Base-by-base conservation (phyloP, 805 yeast species). In the Debaryomyces prosopidis region DNA sequence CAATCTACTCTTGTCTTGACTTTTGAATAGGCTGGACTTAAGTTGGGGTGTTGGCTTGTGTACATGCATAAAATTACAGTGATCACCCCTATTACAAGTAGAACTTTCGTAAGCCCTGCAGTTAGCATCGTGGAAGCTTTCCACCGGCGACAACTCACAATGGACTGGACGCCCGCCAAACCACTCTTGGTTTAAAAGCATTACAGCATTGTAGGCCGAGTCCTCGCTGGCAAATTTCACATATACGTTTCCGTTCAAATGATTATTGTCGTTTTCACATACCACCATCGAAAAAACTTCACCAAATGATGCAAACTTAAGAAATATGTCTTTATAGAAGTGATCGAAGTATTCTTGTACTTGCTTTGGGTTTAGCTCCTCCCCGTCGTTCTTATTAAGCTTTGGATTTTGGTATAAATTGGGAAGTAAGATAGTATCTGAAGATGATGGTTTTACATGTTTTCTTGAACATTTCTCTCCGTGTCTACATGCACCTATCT, bases 401-500 rank as follows among this genome's bases (percentile, higher is more conserved):
- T 74, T 75, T 2, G 89, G 88, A 51, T 82, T 82, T 43, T 78
- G 81, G 55, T 81, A 86, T 39, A 89, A 56, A 55, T 85, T 84
- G 14, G 84, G 72, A 45, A 86, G 72, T 39, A 87, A 68, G 1
- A 90, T 73, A 0, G 92, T 85, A 44, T 74, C 71, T 0, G 96
- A 85, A 34, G 71, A 63, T 6, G 71, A 63, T 1, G 97, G 96
- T 53, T 77, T 77, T 16, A 77, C 71, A 62, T 90, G 91, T 45
- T 76, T 76, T 55, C 92, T 73, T 7, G 89, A 82, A 57, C 98
- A 91, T 55, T 84, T 85, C 47, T 84, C 90, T 0, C 97, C 97
- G 62, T 91, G 97, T 48, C 97, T 75, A 58, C 98, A 91, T 0
- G 96, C 95, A 0, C 98, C 98, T 26, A 89, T 87, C 60, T 85